Evolutionary conservation across 257 asterid genomes (phyloP).

Genomic region (Solanum okadae): DNA sequence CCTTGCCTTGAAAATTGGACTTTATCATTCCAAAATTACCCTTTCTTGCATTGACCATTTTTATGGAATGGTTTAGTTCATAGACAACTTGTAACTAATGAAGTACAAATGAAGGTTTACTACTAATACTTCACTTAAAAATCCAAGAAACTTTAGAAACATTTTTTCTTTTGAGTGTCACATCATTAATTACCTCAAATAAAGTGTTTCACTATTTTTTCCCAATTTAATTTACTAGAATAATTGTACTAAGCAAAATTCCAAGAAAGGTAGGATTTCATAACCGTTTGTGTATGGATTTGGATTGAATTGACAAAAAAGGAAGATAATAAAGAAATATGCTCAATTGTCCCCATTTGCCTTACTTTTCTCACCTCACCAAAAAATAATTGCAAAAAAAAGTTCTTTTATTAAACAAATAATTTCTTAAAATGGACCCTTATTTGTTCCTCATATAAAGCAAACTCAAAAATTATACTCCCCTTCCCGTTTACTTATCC

Average conservation of each 20-base stretch:
- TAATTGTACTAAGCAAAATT: conserved; percentile 10
- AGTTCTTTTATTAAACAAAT: background rate
- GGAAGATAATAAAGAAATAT: conserved; percentile 17
- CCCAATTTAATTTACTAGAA: conserved; percentile 2
- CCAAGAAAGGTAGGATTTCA: background rate
- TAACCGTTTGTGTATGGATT: background rate
- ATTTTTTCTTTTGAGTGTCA: background rate
- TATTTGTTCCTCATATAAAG: conserved; percentile 26
- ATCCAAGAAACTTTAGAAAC: background rate
- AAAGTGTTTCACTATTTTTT: background rate
- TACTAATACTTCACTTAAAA: background rate
- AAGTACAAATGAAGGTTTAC: background rate
- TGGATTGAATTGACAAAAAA: background rate
- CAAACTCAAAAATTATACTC: conserved; percentile 25
- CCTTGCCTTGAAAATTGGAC: background rate
- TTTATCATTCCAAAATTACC: background rate
- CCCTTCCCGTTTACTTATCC: background rate
- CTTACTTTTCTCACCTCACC: background rate
- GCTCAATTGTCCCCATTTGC: conserved; percentile 3
- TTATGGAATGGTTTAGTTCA: background rate
- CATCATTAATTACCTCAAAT: background rate
- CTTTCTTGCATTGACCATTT: background rate
- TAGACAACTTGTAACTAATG: background rate
- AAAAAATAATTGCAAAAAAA: background rate
- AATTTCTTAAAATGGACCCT: conserved; percentile 24